Evolutionary conservation across 75 land plant genomes (phyloP).

Genomic region (Sequoia sempervirens): DNA sequence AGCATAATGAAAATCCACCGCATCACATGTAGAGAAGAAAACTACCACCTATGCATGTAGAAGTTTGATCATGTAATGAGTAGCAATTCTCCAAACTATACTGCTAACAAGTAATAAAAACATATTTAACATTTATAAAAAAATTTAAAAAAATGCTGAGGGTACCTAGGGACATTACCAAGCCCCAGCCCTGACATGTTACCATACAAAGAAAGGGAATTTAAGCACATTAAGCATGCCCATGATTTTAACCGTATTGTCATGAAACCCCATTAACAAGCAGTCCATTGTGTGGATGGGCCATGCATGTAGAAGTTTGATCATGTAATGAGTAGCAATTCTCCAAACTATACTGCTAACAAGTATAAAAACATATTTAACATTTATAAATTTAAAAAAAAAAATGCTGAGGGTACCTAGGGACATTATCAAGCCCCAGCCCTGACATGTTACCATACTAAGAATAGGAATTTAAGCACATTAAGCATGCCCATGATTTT

Average conservation of each 20-base stretch:
- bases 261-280: no score
- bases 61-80: not conserved
- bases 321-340: not conserved
- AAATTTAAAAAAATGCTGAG: not conserved
- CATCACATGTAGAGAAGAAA: slow-evolving; percentile 96
- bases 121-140: not conserved
- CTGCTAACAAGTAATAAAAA: not conserved
- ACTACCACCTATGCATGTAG: slow-evolving; percentile 64
- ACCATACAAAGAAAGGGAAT: no score
- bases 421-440: no score
- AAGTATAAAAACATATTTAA: not conserved
- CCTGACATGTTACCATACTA: no score
- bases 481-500: no score
- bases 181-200: no score
- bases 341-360: not conserved
- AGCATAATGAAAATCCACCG: slow-evolving; percentile 87
- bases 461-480: no score
- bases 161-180: no score
- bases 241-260: no score
- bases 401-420: not conserved
- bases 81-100: not conserved
- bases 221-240: no score
- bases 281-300: no score
- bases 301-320: slow-evolving; percentile 1
- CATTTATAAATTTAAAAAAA: not conserved